phyloP scores from a whole-genome alignment of 768 basidiomycete genomes.

The Suillus alpinus region DNA sequence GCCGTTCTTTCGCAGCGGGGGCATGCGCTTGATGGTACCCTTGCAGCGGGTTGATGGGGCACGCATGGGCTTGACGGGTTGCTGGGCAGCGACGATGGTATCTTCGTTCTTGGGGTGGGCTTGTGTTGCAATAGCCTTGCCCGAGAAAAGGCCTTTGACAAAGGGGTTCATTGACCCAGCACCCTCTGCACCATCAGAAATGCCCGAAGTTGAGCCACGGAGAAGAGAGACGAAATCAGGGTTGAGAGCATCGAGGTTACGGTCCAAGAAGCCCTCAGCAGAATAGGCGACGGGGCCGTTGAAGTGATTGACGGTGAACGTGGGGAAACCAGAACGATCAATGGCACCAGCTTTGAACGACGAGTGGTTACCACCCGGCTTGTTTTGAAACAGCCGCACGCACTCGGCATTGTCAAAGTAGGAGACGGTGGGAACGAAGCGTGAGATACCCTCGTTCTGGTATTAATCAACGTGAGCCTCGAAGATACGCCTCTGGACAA shows the following conservation, averaged over 20 bases:
- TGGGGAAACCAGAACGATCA: slow-evolving; percentile 76
- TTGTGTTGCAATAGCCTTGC: slow-evolving; percentile 87
- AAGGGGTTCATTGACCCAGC: slow-evolving; percentile 88
- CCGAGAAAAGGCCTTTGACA: slow-evolving; percentile 85
- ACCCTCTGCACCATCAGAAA: slow-evolving; percentile 53
- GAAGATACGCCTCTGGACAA: slow-evolving; percentile 76
- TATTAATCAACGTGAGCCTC: slow-evolving; percentile 84
- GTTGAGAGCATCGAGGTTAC: slow-evolving; percentile 85
- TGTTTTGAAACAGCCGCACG: slow-evolving; percentile 77
- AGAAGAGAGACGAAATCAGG: slow-evolving; percentile 91
- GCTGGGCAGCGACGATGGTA: slow-evolving; percentile 92
- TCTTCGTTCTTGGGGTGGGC: slow-evolving; percentile 94
- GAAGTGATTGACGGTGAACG: slow-evolving; percentile 91
- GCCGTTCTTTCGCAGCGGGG: slow-evolving; percentile 31
- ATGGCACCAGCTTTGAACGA: slow-evolving; percentile 81
- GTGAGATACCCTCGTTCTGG: slow-evolving; percentile 73
- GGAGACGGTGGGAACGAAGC: slow-evolving; percentile 62
- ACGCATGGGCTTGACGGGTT: slow-evolving; percentile 91
- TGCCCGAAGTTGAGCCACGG: slow-evolving; percentile 47
- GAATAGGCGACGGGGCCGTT: slow-evolving; percentile 92
- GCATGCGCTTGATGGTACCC: slow-evolving; percentile 58
- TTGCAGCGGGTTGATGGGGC: slow-evolving; percentile 88
- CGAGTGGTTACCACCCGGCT: slow-evolving; percentile 82
- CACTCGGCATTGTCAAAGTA: slow-evolving; percentile 94
- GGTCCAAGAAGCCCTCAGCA: slow-evolving; percentile 83